Conservation (phyloP, 495 filamentous ascomycete species). For the Staphylotrichum longicolle region DNA sequence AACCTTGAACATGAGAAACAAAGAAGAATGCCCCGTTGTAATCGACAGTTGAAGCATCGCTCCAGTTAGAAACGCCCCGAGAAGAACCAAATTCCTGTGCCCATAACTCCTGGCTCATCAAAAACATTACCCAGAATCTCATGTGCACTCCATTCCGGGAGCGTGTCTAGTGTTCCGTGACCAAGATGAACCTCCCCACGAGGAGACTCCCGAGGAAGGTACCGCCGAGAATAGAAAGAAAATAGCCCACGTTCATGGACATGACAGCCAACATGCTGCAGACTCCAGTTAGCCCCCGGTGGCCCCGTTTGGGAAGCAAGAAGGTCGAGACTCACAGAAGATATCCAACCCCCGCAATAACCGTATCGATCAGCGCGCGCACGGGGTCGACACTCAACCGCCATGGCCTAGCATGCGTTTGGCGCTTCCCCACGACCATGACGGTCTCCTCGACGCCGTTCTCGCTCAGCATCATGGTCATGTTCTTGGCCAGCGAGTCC, state of each 20-base stretch:
- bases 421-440: constrained; percentile 58
- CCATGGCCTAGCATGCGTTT: constrained; percentile 57
- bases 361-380: constrained; percentile 64
- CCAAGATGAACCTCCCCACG: constrained; percentile 62
- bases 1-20: too few relatives aligned
- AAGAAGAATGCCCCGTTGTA: too few relatives aligned
- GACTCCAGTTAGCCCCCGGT: constrained; percentile 16
- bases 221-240: constrained; percentile 79
- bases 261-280: constrained; percentile 95
- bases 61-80: neutral
- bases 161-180: constrained; percentile 36
- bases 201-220: constrained; percentile 80
- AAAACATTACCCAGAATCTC: neutral
- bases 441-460: constrained; percentile 75
- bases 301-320: neutral
- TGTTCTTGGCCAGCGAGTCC: constrained; percentile 55
- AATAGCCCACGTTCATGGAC: constrained; percentile 97
- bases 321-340: constrained; percentile 66
- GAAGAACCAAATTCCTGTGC: neutral
- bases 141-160: too few relatives aligned
- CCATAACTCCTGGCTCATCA: constrained; percentile 2
- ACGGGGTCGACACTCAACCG: constrained; percentile 75
- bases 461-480: constrained; percentile 58
- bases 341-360: constrained; percentile 76
- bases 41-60: neutral